Evolutionary conservation across 2,329 filamentous ascomycete species (phyloP).

Genomic region (Zasmidium cellare): DNA sequence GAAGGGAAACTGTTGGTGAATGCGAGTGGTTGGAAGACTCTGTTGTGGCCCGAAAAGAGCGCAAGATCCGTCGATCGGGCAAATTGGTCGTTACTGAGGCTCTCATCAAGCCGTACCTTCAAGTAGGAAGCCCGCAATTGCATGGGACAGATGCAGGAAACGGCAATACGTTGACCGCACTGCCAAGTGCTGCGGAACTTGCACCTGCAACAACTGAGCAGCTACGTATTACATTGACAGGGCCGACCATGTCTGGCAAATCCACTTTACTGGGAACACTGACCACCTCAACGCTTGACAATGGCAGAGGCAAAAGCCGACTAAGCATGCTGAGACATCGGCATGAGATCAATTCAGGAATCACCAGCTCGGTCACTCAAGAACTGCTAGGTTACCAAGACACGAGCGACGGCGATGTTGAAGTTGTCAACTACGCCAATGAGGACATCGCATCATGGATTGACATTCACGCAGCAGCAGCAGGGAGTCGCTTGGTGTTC

Average conservation of each 20-base stretch:
- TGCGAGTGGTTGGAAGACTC: constrained; percentile 69
- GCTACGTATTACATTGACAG: constrained; percentile 81
- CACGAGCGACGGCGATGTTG: constrained; percentile 26
- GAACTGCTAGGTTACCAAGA: constrained; percentile 81
- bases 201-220: constrained; percentile 59
- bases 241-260: constrained; percentile 88
- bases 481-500: constrained; percentile 75
- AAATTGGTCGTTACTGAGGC: constrained; percentile 88
- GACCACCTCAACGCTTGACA: constrained; percentile 84
- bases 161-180: constrained; percentile 4
- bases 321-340: constrained; percentile 86
- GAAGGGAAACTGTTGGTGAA: constrained; percentile 79
- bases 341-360: constrained; percentile 86
- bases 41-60: constrained; percentile 19
- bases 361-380: constrained; percentile 92
- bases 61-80: constrained; percentile 41
- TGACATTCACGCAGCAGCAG: constrained; percentile 81
- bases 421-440: constrained; percentile 79
- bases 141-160: constrained; percentile 7
- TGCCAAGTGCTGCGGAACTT: constrained; percentile 17
- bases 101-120: constrained; percentile 70
- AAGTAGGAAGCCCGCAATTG: constrained; percentile 21
- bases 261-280: constrained; percentile 86
- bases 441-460: constrained; percentile 90
- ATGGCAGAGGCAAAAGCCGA: constrained; percentile 86